A percentile compares a stretch with the other conserved stretches of the same genome.
These are phyloP conservation scores for Escallonia rubra DNA, from an alignment of 129 eudicot species.

Conservation along the genomic window DNA sequence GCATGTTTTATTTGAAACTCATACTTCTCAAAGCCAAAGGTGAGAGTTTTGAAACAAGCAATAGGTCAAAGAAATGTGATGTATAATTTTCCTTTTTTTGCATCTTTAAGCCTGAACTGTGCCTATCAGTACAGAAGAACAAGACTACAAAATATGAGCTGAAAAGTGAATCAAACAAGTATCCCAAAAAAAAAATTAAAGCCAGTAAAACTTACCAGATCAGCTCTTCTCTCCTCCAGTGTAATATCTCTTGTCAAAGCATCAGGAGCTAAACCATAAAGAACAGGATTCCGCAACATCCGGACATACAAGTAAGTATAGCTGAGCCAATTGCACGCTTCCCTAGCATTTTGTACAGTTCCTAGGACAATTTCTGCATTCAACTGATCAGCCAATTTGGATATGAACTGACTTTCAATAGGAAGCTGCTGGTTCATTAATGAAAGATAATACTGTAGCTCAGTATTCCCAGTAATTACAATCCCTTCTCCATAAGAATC, in stretches of 20 bases:
- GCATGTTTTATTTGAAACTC: too few species aligned
- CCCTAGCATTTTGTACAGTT: constrained; percentile 86
- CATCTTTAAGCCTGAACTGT: too few species aligned
- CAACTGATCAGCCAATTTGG: constrained; percentile 91
- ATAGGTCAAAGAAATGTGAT: too few species aligned
- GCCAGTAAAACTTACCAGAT: constrained; percentile 57
- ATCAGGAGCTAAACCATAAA: constrained; percentile 76
- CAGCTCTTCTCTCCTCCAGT: constrained; percentile 77
- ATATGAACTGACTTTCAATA: constrained; percentile 86
- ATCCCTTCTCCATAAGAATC: constrained; percentile 95
- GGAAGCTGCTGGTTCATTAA: constrained; percentile 98
- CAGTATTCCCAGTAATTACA: constrained; percentile 83
- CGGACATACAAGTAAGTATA: constrained; percentile 84
- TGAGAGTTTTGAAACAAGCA: too few species aligned
- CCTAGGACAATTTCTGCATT: constrained; percentile 98
- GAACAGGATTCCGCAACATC: constrained; percentile 80
- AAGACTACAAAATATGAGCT: too few species aligned
- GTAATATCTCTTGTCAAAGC: constrained; percentile 38
- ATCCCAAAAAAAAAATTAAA: not conserved
- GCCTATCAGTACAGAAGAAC: too few species aligned
- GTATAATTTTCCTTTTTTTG: too few species aligned
- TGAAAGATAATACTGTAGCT: constrained; percentile 78
- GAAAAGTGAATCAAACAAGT: constrained; percentile 1
- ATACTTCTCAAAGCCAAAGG: too few species aligned
- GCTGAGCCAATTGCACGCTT: constrained; percentile 85